These are phyloP conservation scores for Halenospora varia DNA, from an alignment of 495 filamentous ascomycete species.

Conservation along the genomic window DNA sequence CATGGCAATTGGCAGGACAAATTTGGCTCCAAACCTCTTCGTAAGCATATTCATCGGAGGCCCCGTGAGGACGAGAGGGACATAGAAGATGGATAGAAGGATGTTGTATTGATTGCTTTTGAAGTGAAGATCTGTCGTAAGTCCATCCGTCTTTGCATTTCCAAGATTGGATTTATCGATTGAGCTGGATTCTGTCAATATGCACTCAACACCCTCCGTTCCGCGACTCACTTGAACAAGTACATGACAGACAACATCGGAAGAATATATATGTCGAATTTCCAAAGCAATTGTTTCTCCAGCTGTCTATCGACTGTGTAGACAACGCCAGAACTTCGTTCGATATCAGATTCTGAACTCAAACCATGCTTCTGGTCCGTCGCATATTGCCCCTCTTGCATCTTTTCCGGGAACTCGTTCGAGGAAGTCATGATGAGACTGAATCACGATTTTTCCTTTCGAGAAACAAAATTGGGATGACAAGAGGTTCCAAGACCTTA, in stretches of 20 bases:
- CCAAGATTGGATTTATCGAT: slow-evolving; percentile 64
- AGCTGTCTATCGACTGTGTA: neutral
- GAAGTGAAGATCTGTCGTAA: slow-evolving; percentile 47
- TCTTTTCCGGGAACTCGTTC: neutral
- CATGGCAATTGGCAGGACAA: slow-evolving; percentile 64
- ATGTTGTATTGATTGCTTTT: slow-evolving; percentile 63
- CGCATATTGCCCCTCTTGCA: neutral
- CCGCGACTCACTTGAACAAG: slow-evolving; percentile 42
- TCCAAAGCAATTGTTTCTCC: slow-evolving; percentile 55
- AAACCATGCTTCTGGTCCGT: neutral
- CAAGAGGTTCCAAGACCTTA: too few species aligned
- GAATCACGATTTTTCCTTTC: too few species aligned
- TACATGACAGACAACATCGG: slow-evolving; percentile 64
- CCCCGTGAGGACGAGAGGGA: slow-evolving; percentile 48
- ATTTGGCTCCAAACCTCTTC: slow-evolving; percentile 59
- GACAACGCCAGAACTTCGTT: neutral
- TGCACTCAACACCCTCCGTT: neutral
- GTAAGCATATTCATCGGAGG: slow-evolving; percentile 60
- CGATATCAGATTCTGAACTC: neutral
- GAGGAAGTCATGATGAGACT: neutral
- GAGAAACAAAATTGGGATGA: too few species aligned
- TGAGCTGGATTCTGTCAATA: slow-evolving; percentile 21
- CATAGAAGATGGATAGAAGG: slow-evolving; percentile 67
- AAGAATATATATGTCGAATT: slow-evolving; percentile 59
- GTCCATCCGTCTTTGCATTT: slow-evolving; percentile 59